Evolutionary conservation across 2,329 filamentous ascomycete species (phyloP).

Genomic region (Fusarium nurragi): DNA sequence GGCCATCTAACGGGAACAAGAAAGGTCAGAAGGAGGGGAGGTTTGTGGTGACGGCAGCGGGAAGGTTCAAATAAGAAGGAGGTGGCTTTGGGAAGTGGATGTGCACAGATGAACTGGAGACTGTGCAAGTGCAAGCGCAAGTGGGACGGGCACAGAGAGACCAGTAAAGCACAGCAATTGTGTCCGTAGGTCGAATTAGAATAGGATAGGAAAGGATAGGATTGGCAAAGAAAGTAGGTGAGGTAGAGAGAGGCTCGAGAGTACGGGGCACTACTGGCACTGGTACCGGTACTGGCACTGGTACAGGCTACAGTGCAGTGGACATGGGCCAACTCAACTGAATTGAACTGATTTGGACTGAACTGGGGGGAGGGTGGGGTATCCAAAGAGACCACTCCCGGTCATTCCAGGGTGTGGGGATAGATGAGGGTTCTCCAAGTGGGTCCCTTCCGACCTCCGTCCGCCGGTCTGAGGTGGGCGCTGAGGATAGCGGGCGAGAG

Average conservation of each 20-base stretch:
- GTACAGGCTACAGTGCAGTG: neutral
- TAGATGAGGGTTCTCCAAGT: constrained; percentile 11
- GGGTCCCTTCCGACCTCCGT: constrained; percentile 28
- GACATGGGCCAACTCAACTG: constrained; percentile 2
- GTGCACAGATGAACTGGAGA: neutral
- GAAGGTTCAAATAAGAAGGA: constrained; percentile 50
- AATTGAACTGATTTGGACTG: neutral
- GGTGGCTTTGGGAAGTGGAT: constrained; percentile 9
- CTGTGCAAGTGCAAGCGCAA: constrained; percentile 21
- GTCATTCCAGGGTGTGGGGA: constrained; percentile 11
- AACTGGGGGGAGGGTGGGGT: constrained; percentile 21
- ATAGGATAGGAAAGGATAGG: constrained; percentile 25
- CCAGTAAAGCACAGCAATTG: constrained; percentile 7
- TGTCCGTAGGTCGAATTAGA: constrained; percentile 8
- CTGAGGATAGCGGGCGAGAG: constrained; percentile 39
- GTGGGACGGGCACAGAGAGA: constrained; percentile 12
- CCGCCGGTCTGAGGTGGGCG: constrained; percentile 28
- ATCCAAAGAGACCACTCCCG: too few relatives aligned
- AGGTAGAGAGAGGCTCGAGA: constrained; percentile 17
- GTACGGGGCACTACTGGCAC: neutral
- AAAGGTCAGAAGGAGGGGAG: constrained; percentile 45
- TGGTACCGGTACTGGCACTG: constrained; percentile 21
- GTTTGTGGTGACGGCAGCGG: constrained; percentile 45
- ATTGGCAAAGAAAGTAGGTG: constrained; percentile 15
- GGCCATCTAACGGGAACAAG: constrained; percentile 57